Evolutionary conservation across 164 flowering plant species (phyloP).

Genomic region (Amborella trichopoda): DNA sequence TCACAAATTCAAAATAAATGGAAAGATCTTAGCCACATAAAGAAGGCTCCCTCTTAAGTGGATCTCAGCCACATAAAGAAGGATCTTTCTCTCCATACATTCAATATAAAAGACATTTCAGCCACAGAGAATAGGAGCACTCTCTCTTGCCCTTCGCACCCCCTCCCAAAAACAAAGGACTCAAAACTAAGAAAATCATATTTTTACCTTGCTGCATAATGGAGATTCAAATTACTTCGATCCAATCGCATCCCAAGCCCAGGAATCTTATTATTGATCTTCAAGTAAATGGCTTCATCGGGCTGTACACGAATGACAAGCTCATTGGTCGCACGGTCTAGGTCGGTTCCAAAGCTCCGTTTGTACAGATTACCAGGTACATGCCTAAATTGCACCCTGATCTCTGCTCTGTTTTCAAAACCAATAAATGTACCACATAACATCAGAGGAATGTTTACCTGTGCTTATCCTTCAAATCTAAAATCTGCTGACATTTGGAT

Average conservation of each 20-base stretch:
- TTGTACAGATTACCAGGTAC: conserved; percentile 90
- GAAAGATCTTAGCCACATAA: no score
- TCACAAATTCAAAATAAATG: no score
- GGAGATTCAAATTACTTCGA: conserved; percentile 74
- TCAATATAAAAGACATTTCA: background rate
- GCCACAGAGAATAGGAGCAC: background rate
- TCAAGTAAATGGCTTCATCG: conserved; percentile 92
- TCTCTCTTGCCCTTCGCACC: no score
- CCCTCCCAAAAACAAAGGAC: no score
- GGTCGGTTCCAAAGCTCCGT: conserved; percentile 61
- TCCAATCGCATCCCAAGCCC: conserved; percentile 91
- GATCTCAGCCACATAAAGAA: background rate
- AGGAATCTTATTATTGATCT: conserved; percentile 92
- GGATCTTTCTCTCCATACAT: background rate
- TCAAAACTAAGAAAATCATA: background rate
- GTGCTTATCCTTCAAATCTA: background rate
- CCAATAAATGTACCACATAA: background rate
- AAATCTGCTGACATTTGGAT: no score
- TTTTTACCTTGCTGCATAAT: conserved; percentile 72
- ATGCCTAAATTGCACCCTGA: conserved; percentile 88
- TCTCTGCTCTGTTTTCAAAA: conserved; percentile 56
- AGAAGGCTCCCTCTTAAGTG: background rate
- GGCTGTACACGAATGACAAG: conserved; percentile 93
- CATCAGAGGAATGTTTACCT: background rate
- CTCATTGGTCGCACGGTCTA: conserved; percentile 82